Base-by-base conservation (phyloP, 345 rosid species). In the sweet orange (Citrus sinensis) region DNA sequence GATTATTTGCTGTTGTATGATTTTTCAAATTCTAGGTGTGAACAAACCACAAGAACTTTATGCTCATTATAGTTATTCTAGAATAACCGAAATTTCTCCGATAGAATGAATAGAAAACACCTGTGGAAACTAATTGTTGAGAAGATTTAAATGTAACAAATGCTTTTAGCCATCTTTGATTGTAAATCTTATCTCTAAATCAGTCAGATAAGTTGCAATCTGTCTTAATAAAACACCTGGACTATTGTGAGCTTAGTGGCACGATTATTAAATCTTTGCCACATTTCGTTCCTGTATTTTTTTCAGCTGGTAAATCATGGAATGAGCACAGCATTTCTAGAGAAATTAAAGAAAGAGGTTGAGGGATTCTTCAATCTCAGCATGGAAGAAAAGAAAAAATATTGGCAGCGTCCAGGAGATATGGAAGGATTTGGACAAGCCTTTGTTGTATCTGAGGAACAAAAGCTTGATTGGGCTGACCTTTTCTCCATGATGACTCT, bases 381-480 rank as follows among this genome's bases (percentile, higher is more conserved):
- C 54, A 56, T 80, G 74, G 86, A 80, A 42, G 86, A 80, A 29
- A 83, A 77, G 79, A 69, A 80, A 74, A 78, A 66, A 27, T 80
- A 51, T 11, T 78, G 80, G 81, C 83, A 80, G 46, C 19, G 0
- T 34, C 83, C 83, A 10, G 86, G 77, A 42, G 83, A 80, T 10
- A 8, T 80, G 2, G 83, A 83, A 62, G 86, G 86, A 2, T 83
- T 80, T 66, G 86, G 86, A 19, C 83, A 83, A 37, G 34, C 66
- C 30, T 73, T 73, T 59, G 66, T 73, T 73, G 76, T 59, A 16
- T 73, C 79, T 0, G 86, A 83, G 70, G 77, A 83, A 19, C 81
- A 74, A 75, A 83, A 80, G 70, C 83, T 80, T 62, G 86, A 83
- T 32, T 83, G 86, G 83, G 60, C 60, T 5, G 83, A 83, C 58